These are phyloP conservation scores for Fusarium buharicum DNA, from an alignment of 2,329 filamentous ascomycete genomes.

Conservation along the genomic window DNA sequence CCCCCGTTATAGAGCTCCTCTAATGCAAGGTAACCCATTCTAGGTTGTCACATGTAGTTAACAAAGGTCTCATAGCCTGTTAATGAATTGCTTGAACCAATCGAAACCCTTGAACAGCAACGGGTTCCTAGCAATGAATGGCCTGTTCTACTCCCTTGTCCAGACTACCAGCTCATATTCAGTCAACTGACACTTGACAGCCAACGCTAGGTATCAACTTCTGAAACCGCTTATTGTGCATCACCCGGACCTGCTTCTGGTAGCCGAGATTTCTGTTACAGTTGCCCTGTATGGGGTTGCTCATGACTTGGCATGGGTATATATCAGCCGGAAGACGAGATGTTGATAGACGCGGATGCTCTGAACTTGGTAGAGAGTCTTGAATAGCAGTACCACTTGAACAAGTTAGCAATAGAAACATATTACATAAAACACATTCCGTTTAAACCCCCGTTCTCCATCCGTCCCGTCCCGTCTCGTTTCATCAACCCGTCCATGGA, in stretches of 20 bases:
- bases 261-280: conserved; percentile 17
- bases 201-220: conserved; percentile 1
- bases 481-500: conserved; percentile 22
- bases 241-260: background rate
- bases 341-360: conserved; percentile 6
- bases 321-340: background rate
- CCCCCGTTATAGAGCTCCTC: conserved; percentile 5
- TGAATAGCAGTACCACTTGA: no score
- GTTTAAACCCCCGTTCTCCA: conserved; percentile 13
- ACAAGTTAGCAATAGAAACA: no score
- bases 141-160: background rate
- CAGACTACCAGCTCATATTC: background rate
- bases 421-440: no score
- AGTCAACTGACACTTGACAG: background rate
- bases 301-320: conserved; percentile 5
- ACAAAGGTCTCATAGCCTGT: background rate
- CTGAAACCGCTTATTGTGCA: background rate
- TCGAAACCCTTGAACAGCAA: background rate
- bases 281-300: background rate
- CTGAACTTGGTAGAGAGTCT: no score
- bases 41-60: conserved; percentile 6
- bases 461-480: conserved; percentile 23
- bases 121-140: background rate
- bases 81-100: background rate
- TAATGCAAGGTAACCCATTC: conserved; percentile 16